Evolutionary conservation across 192 early-diverging fungal species (phyloP), one percentile per base, ranked within the genome.

Genomic region (Helicostylum pulchrum): DNA sequence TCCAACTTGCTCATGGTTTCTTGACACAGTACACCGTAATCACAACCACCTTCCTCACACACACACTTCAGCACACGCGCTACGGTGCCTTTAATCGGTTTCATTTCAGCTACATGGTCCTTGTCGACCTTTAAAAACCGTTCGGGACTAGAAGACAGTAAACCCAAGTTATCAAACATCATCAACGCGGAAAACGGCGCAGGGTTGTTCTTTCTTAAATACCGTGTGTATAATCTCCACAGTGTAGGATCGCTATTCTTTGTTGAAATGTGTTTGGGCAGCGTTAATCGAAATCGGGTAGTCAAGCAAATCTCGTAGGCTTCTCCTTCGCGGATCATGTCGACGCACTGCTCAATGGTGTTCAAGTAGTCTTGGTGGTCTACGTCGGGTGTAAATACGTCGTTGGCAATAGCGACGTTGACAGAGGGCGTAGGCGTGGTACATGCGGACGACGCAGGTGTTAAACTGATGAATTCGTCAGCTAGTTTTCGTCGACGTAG

Each of bases 291-390:
- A 72, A 95, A 84, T 48, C 92, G 91, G 1, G 90, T 97, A 0
- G 96, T 98, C 53, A 98, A 64, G 68, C 94, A 96, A 2, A 97
- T 73, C 67, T 98, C 96, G 74, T 98, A 98, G n/a, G 94, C 88
- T 67, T 98, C 94, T 43, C 96, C 96, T 51, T 84, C 80, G 0
- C 76, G 47, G 58, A 98, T 98, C 42, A 82, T 73, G 19, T 74
- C 45, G 8, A 87, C 65, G 15, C 84, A 82, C 36, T 75, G 64
- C 49, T 77, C 62, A 17, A 94, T 87, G 15, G 83, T 79, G 6
- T 64, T 45, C 3, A 91, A 52, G 65, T 94, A 94, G 9, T 61
- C 30, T 12, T 69, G 46, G 11, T 74, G 76, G 0, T 69, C 63
- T 5, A 76, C 69, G 60, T 83, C 80, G 1, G 83, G 65, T 30